Conservation (phyloP, 352 stramenopile species). For the Pythium brachiatum region DNA sequence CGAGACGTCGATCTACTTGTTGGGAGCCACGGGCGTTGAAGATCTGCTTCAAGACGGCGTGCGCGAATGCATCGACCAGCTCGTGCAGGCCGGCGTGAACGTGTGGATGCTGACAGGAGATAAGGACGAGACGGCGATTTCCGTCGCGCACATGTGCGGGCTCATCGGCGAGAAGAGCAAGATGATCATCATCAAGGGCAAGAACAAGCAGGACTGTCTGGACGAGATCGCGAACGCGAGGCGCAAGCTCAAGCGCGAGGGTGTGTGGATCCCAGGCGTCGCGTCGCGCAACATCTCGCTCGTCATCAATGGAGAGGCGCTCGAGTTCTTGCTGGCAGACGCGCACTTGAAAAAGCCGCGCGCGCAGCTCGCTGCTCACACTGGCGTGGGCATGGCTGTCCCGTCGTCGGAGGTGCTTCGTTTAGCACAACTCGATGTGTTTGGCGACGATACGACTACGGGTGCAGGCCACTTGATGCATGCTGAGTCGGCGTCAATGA, state of each 20-base stretch:
- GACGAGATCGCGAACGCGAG: constrained; percentile 77
- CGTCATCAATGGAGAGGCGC: constrained; percentile 79
- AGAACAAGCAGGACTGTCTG: constrained; percentile 72
- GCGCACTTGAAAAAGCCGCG: constrained; percentile 16
- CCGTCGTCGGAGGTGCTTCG: constrained; percentile 19
- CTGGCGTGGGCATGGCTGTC: constrained; percentile 9
- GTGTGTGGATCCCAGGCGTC: constrained; percentile 73
- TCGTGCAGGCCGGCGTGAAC: constrained; percentile 96
- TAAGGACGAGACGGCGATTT: constrained; percentile 99
- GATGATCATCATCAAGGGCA: constrained; percentile 83
- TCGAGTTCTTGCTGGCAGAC: constrained; percentile 70
- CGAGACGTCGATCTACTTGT: constrained; percentile 84
- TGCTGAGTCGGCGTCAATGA: constrained; percentile 45
- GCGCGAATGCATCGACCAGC: constrained; percentile 93
- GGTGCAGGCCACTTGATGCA: constrained; percentile 10
- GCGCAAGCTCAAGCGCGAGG: constrained; percentile 73
- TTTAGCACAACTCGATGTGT: constrained; percentile 22
- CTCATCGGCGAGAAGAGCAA: constrained; percentile 83
- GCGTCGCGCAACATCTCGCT: constrained; percentile 71
- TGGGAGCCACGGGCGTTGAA: constrained; percentile 96
- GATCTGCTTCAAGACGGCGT: constrained; percentile 97
- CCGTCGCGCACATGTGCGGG: constrained; percentile 96
- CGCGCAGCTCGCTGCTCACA: constrained; percentile 1
- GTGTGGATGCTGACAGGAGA: constrained; percentile 99
- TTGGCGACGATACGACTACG: constrained; percentile 27